These are phyloP conservation scores for Panicum hallii DNA, from an alignment of 202 grass and related monocot genomes.

Conservation along the genomic window DNA sequence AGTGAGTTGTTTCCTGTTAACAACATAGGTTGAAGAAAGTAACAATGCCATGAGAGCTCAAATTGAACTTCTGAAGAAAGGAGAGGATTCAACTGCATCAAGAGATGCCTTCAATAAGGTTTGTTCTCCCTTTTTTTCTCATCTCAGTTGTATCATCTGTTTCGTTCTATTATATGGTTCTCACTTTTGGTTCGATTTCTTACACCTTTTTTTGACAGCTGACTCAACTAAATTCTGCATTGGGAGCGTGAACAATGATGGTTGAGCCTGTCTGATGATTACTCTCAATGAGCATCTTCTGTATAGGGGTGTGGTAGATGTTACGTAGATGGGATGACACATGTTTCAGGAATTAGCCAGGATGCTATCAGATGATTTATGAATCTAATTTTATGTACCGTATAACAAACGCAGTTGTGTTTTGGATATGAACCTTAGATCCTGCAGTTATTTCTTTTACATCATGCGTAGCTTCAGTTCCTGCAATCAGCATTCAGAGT, in stretches of 20 bases:
- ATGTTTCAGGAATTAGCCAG: background rate
- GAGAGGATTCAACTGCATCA: slow-evolving; percentile 24
- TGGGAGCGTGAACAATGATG: background rate
- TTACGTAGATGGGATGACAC: background rate
- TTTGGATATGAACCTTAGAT: background rate
- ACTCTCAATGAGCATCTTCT: slow-evolving; percentile 30
- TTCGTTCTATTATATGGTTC: slow-evolving; percentile 7
- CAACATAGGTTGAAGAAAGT: slow-evolving; percentile 53
- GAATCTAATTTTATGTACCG: background rate
- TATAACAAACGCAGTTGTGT: background rate
- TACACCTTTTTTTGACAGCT: slow-evolving; percentile 41
- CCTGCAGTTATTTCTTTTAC: background rate
- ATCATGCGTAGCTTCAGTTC: background rate
- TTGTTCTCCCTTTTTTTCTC: background rate
- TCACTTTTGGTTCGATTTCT: slow-evolving; percentile 18
- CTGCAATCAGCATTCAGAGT: background rate
- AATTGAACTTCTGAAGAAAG: slow-evolving; percentile 55
- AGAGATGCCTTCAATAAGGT: slow-evolving; percentile 52
- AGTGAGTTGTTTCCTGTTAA: slow-evolving; percentile 17
- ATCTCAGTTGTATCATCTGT: background rate
- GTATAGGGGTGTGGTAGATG: slow-evolving; percentile 26
- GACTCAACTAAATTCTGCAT: slow-evolving; percentile 27
- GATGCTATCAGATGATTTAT: slow-evolving; percentile 3
- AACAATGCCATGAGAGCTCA: slow-evolving; percentile 51
- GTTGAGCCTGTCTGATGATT: background rate